A percentile compares a stretch with the other conserved stretches of the same genome.
Evolutionary conservation across 805 yeast genomes (phyloP).

Genomic region (Zygotorulaspora sp.): DNA sequence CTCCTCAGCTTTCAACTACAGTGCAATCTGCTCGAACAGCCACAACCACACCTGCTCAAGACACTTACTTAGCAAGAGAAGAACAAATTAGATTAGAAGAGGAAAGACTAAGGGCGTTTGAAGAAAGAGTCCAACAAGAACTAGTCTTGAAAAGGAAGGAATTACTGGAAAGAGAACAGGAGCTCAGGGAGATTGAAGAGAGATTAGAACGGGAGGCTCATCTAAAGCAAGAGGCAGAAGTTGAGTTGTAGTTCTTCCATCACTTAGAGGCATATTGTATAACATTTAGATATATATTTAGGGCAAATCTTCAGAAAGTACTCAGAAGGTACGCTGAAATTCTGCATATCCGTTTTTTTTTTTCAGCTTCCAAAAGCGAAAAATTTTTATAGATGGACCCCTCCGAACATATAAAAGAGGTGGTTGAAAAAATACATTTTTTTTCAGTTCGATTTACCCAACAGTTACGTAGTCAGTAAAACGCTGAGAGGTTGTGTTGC

Average conservation of each 20-base stretch:
- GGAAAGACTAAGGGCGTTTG: constrained; percentile 79
- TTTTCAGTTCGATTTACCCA: too few relatives aligned
- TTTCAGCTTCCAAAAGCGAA: too few relatives aligned
- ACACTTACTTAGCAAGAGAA: constrained; percentile 62
- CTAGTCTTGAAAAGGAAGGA: constrained; percentile 76
- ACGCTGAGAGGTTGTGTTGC: too few relatives aligned
- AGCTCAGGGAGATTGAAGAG: constrained; percentile 75
- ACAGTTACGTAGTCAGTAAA: too few relatives aligned
- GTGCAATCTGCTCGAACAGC: constrained; percentile 7
- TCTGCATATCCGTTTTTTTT: too few relatives aligned
- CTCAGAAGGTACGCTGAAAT: too few relatives aligned
- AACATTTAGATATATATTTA: too few relatives aligned
- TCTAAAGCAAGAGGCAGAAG: constrained; percentile 24
- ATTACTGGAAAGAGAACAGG: constrained; percentile 77
- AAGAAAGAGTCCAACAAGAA: constrained; percentile 85
- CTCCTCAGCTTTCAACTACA: constrained; percentile 13
- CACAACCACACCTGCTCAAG: constrained; percentile 21
- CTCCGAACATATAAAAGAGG: too few relatives aligned
- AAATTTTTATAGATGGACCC: too few relatives aligned
- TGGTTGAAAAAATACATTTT: too few relatives aligned
- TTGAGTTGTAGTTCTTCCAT: neutral
- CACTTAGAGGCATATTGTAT: neutral
- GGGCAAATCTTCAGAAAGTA: too few relatives aligned
- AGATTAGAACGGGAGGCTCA: constrained; percentile 57
- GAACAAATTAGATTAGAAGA: constrained; percentile 87